Evolutionary conservation across 169 alveolate species (phyloP), one percentile per base, ranked within the genome.

Genomic region (Eimeria acervulina): DNA sequence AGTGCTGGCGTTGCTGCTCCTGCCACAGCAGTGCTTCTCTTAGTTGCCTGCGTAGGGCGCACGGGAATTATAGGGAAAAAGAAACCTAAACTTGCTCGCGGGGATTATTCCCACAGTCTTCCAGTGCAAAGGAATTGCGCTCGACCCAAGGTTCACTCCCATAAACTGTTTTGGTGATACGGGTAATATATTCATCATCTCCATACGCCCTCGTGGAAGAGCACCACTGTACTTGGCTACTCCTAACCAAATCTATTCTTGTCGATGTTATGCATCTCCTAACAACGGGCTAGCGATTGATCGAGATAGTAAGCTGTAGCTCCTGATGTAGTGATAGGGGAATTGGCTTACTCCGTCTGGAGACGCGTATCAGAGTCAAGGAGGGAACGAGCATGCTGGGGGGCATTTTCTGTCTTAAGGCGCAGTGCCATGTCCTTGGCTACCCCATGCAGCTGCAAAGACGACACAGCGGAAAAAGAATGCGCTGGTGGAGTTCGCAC

Each of bases 21-120:
- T 84, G 92, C 92, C 92, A 84, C 92, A 84, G 13, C 6, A 84
- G 92, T 17, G 92, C 92, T 68, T 84, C 92, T 55, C 92, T 84
- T 21, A 84, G 92, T 59, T 84, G 74, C 78, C 92, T 84, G 92
- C 33, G 23, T 23, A 51, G 52, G 4, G 72, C 72, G 26, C 61
- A 78, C 8, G 33, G n/a, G 19, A 78, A 44, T 21, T 5, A 40
- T 13, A 38, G 61, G 44, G 84, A 36, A 19, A 76, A 15, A 31
- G 44, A 66, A 66, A 23, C 40, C 40, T 23, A 31, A 28, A 13
- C 28, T 19, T 10, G 19, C 40, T 12, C 31, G 40, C 23, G 21
- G 44, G 40, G 78, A 28, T n/a, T 66, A 66, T 10, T n/a, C 19
- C 68, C 68, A 59, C 68, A 59, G 68, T 21, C 0, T 59, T 66